phyloP scores from a whole-genome alignment of 306 rosid genomes.

The Canavalia ensiformis region DNA sequence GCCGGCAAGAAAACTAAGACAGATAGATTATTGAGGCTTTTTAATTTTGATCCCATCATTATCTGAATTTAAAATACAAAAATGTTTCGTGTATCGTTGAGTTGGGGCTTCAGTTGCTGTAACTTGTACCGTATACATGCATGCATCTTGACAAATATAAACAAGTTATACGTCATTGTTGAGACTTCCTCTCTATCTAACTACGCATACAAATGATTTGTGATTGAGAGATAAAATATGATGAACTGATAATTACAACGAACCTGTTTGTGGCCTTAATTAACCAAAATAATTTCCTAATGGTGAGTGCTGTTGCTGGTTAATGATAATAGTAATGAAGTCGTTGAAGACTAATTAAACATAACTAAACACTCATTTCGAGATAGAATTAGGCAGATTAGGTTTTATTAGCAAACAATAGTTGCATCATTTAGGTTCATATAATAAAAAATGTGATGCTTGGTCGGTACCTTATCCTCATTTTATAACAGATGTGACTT shows the following conservation, averaged over 20 bases:
- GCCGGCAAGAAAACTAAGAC: constrained; percentile 44
- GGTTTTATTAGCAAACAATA: constrained; percentile 42
- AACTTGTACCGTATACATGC: constrained; percentile 45
- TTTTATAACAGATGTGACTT: constrained; percentile 29
- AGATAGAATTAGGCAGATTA: constrained; percentile 50
- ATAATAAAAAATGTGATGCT: constrained; percentile 54
- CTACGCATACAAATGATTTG: constrained; percentile 32
- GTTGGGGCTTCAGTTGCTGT: constrained; percentile 41
- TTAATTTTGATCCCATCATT: constrained; percentile 46
- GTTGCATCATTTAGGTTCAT: constrained; percentile 44
- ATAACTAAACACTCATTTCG: neutral
- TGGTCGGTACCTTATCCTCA: constrained; percentile 65
- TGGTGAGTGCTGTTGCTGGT: constrained; percentile 12
- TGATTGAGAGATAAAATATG: constrained; percentile 32
- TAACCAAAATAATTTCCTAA: constrained; percentile 16
- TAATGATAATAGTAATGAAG: constrained; percentile 22
- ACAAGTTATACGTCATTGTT: constrained; percentile 45
- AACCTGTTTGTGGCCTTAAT: constrained; percentile 22
- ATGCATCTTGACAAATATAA: constrained; percentile 45
- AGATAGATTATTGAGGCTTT: constrained; percentile 38
- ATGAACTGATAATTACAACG: constrained; percentile 21
- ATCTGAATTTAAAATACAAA: constrained; percentile 9
- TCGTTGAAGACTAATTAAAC: constrained; percentile 50
- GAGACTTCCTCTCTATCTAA: constrained; percentile 65
- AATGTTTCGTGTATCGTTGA: constrained; percentile 33